A percentile compares a stretch with the other conserved stretches of the same genome.
Evolutionary conservation across 2,329 filamentous ascomycete species (phyloP).

Genomic region (Paraconiothyrium brasiliense): DNA sequence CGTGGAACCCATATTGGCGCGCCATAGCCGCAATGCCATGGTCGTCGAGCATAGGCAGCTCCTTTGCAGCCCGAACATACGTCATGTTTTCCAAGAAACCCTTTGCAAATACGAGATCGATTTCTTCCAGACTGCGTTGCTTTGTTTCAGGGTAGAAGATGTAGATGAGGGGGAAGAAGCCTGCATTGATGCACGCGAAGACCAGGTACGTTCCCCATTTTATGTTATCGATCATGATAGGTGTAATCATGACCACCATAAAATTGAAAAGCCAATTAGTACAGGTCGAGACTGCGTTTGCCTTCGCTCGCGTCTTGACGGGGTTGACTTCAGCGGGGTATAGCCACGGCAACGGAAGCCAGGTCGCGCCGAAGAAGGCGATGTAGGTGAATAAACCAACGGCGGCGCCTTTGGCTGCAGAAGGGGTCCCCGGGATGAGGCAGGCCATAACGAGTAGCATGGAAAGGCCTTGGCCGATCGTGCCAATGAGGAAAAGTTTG

Average conservation of each 20-base stretch:
- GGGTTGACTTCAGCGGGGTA: constrained; percentile 64
- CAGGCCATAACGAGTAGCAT: constrained; percentile 52
- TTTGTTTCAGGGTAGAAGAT: constrained; percentile 67
- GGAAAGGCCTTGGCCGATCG: constrained; percentile 62
- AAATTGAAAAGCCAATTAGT: constrained; percentile 66
- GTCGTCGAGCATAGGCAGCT: constrained; percentile 47
- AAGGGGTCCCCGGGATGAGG: constrained; percentile 48
- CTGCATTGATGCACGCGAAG: constrained; percentile 63
- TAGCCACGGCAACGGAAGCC: constrained; percentile 70
- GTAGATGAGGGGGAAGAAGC: constrained; percentile 62
- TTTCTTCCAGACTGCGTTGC: constrained; percentile 61
- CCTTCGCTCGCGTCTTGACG: constrained; percentile 65
- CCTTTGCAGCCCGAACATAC: constrained; percentile 50
- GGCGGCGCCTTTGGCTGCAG: constrained; percentile 58
- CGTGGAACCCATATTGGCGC: constrained; percentile 44
- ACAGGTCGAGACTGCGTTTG: constrained; percentile 64
- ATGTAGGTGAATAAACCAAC: constrained; percentile 76
- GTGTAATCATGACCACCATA: constrained; percentile 54
- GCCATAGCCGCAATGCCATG: constrained; percentile 45
- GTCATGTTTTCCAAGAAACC: constrained; percentile 46
- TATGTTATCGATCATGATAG: constrained; percentile 50
- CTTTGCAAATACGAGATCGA: constrained; percentile 60
- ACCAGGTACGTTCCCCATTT: constrained; percentile 55
- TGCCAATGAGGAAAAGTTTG: constrained; percentile 54
- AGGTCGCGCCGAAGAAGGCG: constrained; percentile 72